Conservation (phyloP, 148 eudicot genomes). For the Dianthus caryophyllus region DNA sequence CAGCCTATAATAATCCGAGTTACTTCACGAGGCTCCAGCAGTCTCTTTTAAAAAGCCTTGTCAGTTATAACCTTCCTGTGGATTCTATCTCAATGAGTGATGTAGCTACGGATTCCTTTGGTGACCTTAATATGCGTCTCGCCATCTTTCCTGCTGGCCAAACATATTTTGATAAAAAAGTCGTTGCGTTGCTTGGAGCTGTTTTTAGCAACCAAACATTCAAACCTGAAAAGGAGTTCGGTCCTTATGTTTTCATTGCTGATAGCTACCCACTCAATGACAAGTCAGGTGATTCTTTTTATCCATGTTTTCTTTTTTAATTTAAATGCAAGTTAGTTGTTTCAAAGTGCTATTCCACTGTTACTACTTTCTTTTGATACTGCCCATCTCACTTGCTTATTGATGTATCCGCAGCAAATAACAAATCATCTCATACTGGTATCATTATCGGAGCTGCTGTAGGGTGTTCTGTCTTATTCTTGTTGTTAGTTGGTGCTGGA, state of each 20-base stretch:
- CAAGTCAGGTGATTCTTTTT: constrained; percentile 31
- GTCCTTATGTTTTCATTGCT: constrained; percentile 57
- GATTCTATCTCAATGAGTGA: constrained; percentile 58
- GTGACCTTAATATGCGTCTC: constrained; percentile 41
- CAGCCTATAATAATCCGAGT: constrained; percentile 29
- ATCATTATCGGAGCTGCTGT: constrained; percentile 41
- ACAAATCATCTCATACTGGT: constrained; percentile 36
- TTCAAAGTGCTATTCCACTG: too few relatives aligned
- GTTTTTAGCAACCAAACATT: constrained; percentile 57
- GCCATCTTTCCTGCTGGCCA: constrained; percentile 53
- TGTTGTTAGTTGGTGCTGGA: constrained; percentile 44
- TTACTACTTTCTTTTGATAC: too few relatives aligned
- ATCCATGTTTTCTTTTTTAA: too few relatives aligned
- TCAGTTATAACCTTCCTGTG: constrained; percentile 41
- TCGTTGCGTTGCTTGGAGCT: constrained; percentile 42
- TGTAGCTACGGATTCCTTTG: constrained; percentile 28
- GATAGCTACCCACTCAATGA: constrained; percentile 28
- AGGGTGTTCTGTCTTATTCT: constrained; percentile 38
- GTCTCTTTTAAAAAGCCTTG: constrained; percentile 25
- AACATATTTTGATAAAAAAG: constrained; percentile 49
- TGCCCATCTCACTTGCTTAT: too few relatives aligned
- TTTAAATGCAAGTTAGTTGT: too few relatives aligned
- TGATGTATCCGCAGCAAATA: constrained; percentile 20
- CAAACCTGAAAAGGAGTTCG: constrained; percentile 44
- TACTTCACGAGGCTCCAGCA: constrained; percentile 32